phyloP scores from a whole-genome alignment of 2,329 filamentous ascomycete genomes.

The Teratosphaeriaceae sp. region DNA sequence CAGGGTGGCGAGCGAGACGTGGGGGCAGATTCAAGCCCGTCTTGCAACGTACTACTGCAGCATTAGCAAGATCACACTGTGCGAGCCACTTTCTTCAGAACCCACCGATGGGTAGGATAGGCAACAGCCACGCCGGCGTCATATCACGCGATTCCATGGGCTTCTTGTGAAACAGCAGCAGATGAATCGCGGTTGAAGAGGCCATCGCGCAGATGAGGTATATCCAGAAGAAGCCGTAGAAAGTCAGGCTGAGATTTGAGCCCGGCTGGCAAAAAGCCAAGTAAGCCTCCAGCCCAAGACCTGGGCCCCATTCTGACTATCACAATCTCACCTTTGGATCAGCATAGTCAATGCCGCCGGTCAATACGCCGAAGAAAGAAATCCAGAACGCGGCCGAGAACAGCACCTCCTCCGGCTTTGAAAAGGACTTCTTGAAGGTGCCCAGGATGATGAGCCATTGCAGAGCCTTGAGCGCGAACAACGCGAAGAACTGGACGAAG shows the following conservation, averaged over 20 bases:
- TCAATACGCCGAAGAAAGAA: not conserved
- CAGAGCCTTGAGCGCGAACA: not conserved
- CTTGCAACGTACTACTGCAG: too few species aligned
- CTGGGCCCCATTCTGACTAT: not conserved
- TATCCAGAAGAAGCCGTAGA: not conserved
- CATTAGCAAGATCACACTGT: too few species aligned
- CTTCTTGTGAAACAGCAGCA: not conserved
- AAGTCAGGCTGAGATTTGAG: not conserved
- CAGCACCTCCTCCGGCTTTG: constrained; percentile 2
- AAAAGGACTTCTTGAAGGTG: constrained; percentile 1
- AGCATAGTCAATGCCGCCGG: too few species aligned
- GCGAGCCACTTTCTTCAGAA: too few species aligned
- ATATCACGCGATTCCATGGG: not conserved
- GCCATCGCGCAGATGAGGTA: not conserved
- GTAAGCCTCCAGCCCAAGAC: not conserved
- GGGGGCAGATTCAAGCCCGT: too few species aligned
- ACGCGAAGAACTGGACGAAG: not conserved
- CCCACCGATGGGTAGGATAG: not conserved
- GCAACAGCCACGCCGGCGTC: not conserved
- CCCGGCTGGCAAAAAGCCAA: not conserved
- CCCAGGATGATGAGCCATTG: constrained; percentile 1
- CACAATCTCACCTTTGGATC: too few species aligned
- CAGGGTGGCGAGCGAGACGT: too few species aligned
- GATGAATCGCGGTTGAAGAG: not conserved
- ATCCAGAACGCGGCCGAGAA: constrained; percentile 7